Conservation (phyloP, 805 yeast species). For the Jamesozyma spencerorum region DNA sequence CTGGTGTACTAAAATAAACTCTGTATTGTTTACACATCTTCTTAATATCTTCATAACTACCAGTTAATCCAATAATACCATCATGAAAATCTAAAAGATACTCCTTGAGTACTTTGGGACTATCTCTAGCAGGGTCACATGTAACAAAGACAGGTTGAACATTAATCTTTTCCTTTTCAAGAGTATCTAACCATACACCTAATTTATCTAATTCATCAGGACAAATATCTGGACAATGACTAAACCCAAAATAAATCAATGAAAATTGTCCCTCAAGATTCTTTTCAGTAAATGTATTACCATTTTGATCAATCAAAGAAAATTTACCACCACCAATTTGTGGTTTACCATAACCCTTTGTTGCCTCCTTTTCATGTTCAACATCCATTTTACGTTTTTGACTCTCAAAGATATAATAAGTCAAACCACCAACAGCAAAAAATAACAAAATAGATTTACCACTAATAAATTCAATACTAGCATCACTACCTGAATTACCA, state of each 20-base stretch:
- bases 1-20: constrained; percentile 96
- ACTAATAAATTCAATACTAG: constrained; percentile 56
- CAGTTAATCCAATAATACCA: constrained; percentile 82
- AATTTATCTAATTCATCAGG: constrained; percentile 95
- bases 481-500: constrained; percentile 31
- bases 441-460: constrained; percentile 77
- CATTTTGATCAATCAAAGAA: constrained; percentile 58
- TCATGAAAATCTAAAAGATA: constrained; percentile 88
- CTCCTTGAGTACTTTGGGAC: constrained; percentile 74
- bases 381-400: constrained; percentile 71
- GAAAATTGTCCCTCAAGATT: constrained; percentile 72
- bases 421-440: constrained; percentile 57
- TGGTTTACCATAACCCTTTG: constrained; percentile 86
- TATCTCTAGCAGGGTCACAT: constrained; percentile 93
- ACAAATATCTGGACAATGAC: constrained; percentile 97
- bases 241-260: constrained; percentile 88
- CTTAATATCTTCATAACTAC: constrained; percentile 78
- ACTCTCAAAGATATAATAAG: constrained; percentile 59
- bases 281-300: constrained; percentile 65
- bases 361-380: constrained; percentile 73
- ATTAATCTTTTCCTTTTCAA: constrained; percentile 49
- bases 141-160: constrained; percentile 87
- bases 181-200: constrained; percentile 52
- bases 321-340: constrained; percentile 93
- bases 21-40: constrained; percentile 79